phyloP scores from a whole-genome alignment of 139 green algal genomes.

The Picochlorum costavermella region DNA sequence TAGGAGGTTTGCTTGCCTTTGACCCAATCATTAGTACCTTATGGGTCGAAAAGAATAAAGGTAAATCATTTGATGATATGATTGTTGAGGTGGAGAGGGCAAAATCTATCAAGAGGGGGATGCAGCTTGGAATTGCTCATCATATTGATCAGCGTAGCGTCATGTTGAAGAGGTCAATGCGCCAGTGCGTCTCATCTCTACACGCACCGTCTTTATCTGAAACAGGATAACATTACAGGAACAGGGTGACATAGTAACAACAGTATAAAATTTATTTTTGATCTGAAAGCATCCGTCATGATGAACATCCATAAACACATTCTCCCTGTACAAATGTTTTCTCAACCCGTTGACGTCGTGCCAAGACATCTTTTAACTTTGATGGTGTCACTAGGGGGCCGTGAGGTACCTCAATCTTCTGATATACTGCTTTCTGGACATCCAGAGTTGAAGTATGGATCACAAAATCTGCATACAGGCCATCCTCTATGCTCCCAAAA shows the following conservation, averaged over 20 bases:
- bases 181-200: no score
- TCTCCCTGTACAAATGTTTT: slow-evolving; percentile 18
- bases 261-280: neutral
- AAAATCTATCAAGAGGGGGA: neutral
- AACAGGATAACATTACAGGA: no score
- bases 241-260: no score
- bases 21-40: slow-evolving; percentile 4
- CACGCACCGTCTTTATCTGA: no score
- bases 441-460: slow-evolving; percentile 44
- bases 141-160: no score
- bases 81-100: slow-evolving; percentile 1
- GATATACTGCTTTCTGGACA: neutral
- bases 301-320: slow-evolving; percentile 12
- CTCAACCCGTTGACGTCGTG: neutral
- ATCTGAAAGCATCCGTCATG: neutral
- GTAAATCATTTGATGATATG: slow-evolving; percentile 12
- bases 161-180: no score
- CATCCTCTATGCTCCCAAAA: slow-evolving; percentile 17
- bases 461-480: slow-evolving; percentile 48
- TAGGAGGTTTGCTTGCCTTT: slow-evolving; percentile 2
- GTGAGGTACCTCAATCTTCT: neutral
- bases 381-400: neutral
- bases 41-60: slow-evolving; percentile 6
- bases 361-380: neutral
- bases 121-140: neutral